These are phyloP conservation scores for Xylariaceae sp. DNA, from an alignment of 2,329 filamentous ascomycete species.

Conservation along the genomic window DNA sequence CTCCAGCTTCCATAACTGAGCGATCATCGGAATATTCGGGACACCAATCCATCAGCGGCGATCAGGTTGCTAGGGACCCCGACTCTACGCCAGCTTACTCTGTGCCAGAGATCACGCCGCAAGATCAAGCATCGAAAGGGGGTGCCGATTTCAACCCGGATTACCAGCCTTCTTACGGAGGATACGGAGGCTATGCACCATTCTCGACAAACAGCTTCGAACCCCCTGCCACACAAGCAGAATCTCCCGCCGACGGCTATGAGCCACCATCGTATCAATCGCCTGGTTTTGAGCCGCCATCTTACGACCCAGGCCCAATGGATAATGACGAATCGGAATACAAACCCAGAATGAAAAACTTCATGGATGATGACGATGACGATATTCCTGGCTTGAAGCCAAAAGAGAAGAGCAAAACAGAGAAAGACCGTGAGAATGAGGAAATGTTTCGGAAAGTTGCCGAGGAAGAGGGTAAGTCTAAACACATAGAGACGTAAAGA, in stretches of 20 bases:
- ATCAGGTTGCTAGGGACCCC: constrained; percentile 16
- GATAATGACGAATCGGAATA: constrained; percentile 42
- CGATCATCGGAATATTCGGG: constrained; percentile 24
- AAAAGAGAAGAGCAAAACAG: constrained; percentile 55
- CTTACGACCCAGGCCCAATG: constrained; percentile 48
- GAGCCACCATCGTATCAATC: constrained; percentile 59
- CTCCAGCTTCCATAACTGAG: constrained; percentile 15
- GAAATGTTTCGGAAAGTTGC: constrained; percentile 82
- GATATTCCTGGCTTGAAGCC: constrained; percentile 51
- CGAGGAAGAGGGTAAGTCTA: constrained; percentile 60
- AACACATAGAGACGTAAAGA: background rate
- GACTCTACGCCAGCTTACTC: constrained; percentile 8
- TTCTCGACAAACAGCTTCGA: constrained; percentile 35
- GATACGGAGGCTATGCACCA: constrained; percentile 50
- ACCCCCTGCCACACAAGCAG: constrained; percentile 25
- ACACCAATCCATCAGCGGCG: constrained; percentile 26
- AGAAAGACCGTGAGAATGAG: constrained; percentile 72
- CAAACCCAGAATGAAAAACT: constrained; percentile 66
- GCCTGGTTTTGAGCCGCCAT: constrained; percentile 52
- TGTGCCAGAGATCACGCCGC: constrained; percentile 12
- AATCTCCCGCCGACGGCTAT: constrained; percentile 41
- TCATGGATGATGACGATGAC: constrained; percentile 77
- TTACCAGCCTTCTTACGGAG: constrained; percentile 38
- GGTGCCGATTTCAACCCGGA: constrained; percentile 19
- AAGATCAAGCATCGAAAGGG: constrained; percentile 15